Evolutionary conservation across 129 eudicot genomes (phyloP).

Genomic region (Logfia minima): DNA sequence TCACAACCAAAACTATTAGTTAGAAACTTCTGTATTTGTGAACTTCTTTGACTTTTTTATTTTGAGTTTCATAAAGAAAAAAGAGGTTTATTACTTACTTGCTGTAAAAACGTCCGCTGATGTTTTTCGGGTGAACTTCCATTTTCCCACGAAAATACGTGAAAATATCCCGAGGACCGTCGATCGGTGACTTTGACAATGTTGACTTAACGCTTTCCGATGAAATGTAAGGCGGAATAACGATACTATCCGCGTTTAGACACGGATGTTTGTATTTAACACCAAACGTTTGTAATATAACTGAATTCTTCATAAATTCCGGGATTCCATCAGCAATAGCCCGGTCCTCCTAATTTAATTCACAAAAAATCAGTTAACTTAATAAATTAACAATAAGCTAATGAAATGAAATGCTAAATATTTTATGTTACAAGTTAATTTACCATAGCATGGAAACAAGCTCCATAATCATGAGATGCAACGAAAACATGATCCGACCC

Average conservation of each 20-base stretch:
- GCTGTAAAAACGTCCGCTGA: constrained; percentile 93
- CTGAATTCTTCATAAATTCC: constrained; percentile 63
- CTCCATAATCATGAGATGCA: constrained; percentile 92
- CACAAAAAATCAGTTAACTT: no score
- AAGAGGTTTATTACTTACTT: constrained; percentile 44
- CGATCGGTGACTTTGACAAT: constrained; percentile 50
- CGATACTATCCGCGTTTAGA: constrained; percentile 63
- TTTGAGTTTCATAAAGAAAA: neutral
- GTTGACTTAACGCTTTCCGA: constrained; percentile 57
- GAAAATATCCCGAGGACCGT: constrained; percentile 76
- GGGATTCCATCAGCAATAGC: constrained; percentile 84
- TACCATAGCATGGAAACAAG: constrained; percentile 96
- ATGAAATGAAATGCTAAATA: no score
- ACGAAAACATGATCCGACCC: constrained; percentile 91
- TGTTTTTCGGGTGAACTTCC: constrained; percentile 91
- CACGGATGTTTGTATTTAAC: constrained; percentile 77
- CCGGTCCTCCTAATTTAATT: constrained; percentile 57
- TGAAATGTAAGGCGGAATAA: constrained; percentile 76
- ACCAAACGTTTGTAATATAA: constrained; percentile 85
- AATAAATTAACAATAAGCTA: neutral
- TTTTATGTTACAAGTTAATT: neutral
- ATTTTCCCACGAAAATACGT: constrained; percentile 89
- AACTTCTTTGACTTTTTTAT: no score
- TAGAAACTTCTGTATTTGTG: no score
- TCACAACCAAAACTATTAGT: neutral